phyloP scores from a whole-genome alignment of 768 basidiomycete species.

The Mycena albidolilacea region DNA sequence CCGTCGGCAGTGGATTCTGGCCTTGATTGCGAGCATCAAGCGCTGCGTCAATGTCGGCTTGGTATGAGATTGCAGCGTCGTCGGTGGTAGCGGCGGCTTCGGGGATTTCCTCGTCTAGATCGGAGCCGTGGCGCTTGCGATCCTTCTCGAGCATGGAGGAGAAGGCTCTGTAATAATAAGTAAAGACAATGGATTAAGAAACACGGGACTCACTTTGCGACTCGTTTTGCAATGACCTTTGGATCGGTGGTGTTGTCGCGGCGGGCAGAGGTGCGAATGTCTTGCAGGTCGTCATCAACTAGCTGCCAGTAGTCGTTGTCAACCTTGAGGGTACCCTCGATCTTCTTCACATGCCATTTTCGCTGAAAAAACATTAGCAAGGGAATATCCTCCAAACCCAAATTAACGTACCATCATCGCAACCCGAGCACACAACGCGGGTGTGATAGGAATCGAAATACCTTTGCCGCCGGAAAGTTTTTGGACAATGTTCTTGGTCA shows the following conservation, averaged over 20 bases:
- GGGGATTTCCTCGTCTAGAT: no score
- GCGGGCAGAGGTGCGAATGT: constrained; percentile 1
- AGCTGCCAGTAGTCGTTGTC: constrained; percentile 1
- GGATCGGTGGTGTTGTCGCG: constrained; percentile 10
- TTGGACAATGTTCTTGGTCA: constrained; percentile 15
- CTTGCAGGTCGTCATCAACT: constrained; percentile 6
- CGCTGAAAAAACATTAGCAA: background rate
- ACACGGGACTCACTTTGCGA: constrained; percentile 1
- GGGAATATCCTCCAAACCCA: background rate
- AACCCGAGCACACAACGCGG: constrained; percentile 17
- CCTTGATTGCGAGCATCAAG: no score
- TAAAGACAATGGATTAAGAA: background rate
- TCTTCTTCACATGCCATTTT: constrained; percentile 11
- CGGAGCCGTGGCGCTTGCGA: no score
- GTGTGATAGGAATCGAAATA: constrained; percentile 10
- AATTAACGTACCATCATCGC: constrained; percentile 8
- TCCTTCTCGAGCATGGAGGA: no score
- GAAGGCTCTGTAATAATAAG: no score
- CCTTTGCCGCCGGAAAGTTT: no score
- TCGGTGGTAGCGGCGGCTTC: no score
- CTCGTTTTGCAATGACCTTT: constrained; percentile 12
- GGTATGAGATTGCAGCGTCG: no score
- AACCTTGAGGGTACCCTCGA: background rate
- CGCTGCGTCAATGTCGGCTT: no score
- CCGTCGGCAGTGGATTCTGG: no score